A percentile compares a stretch with the other conserved stretches of the same genome.
phyloP scores from a whole-genome alignment of 352 stramenopile genomes.

The Globisporangium cylindrosporum region DNA sequence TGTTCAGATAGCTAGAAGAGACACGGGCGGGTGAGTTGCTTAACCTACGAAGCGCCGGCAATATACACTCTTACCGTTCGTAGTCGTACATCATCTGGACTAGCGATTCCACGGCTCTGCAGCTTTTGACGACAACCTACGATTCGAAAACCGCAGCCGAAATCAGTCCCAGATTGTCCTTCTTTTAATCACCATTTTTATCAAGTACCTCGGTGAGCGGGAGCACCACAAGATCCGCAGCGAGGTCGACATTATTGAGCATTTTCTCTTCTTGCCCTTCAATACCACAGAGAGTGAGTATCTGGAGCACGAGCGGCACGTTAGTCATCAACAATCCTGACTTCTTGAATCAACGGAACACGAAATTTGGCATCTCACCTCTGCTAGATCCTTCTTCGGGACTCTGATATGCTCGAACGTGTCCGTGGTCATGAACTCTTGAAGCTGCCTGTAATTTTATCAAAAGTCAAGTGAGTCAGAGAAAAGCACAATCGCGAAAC shows the following conservation, averaged over 20 bases:
- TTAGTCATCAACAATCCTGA: not conserved
- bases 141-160: not conserved
- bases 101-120: constrained; percentile 50
- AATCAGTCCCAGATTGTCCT: not conserved
- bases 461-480: not conserved
- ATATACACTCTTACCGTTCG: constrained; percentile 35
- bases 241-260: constrained; percentile 56
- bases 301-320: constrained; percentile 20
- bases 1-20: constrained; percentile 55
- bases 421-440: constrained; percentile 59
- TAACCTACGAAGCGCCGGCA: not conserved
- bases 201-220: constrained; percentile 56
- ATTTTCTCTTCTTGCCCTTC: constrained; percentile 50
- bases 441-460: constrained; percentile 42
- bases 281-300: constrained; percentile 49
- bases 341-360: not conserved
- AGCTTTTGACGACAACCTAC: constrained; percentile 65
- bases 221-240: constrained; percentile 40
- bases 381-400: constrained; percentile 34
- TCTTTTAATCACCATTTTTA: not conserved
- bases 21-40: not conserved
- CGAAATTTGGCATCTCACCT: constrained; percentile 22
- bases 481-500: not conserved
- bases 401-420: constrained; percentile 66
- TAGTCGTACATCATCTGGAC: constrained; percentile 84